These are phyloP conservation scores for Eutrema salsugineum DNA, from an alignment of 441 rosid species.

Conservation along the genomic window DNA sequence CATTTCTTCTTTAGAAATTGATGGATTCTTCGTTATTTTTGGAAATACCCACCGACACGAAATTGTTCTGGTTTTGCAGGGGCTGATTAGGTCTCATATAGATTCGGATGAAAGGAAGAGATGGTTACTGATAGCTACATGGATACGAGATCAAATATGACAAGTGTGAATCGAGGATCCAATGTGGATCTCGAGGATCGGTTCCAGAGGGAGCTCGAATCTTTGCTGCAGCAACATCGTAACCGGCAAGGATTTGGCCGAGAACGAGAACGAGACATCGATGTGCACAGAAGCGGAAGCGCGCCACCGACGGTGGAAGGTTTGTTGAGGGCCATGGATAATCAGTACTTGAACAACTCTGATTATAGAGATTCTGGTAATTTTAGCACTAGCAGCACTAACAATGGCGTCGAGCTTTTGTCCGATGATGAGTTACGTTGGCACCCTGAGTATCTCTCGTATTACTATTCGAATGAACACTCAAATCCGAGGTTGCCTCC, in stretches of 20 bases:
- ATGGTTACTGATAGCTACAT: slow-evolving; percentile 56
- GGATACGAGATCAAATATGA: slow-evolving; percentile 51
- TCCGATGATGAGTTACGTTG: slow-evolving; percentile 80
- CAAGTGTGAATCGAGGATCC: slow-evolving; percentile 45
- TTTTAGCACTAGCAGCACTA: neutral
- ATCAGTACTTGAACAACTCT: slow-evolving; percentile 50
- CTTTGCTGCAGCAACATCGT: slow-evolving; percentile 56
- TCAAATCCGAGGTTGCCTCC: slow-evolving; percentile 85
- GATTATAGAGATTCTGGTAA: slow-evolving; percentile 39
- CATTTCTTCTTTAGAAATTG: neutral
- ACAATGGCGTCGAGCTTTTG: slow-evolving; percentile 37
- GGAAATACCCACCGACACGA: neutral
- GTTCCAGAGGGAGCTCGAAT: slow-evolving; percentile 67
- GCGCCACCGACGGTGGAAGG: slow-evolving; percentile 98
- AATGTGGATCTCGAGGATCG: slow-evolving; percentile 55
- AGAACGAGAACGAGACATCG: slow-evolving; percentile 44
- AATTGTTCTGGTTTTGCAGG: neutral
- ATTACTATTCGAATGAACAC: slow-evolving; percentile 76
- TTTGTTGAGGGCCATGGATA: slow-evolving; percentile 67
- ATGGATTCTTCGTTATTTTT: neutral
- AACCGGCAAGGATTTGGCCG: slow-evolving; percentile 38
- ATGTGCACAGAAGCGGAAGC: slow-evolving; percentile 79
- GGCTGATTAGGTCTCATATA: neutral
- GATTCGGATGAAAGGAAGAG: slow-evolving; percentile 26
- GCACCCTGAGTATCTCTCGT: slow-evolving; percentile 77